Evolutionary conservation across 2,329 filamentous ascomycete species (phyloP).

Genomic region (Lachnellula subtilissima): DNA sequence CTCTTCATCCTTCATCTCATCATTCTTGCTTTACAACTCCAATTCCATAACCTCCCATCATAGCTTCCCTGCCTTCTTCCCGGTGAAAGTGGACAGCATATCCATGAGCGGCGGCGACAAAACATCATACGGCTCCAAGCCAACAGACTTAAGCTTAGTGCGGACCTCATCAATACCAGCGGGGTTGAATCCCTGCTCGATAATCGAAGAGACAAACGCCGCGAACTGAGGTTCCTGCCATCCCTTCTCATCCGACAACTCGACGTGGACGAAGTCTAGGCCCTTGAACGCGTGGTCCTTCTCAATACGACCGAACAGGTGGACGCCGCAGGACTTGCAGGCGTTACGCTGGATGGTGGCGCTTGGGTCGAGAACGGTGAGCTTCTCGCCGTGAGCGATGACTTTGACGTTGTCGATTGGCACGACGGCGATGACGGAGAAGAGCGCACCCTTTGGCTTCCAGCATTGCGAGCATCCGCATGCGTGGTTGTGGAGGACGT

Average conservation of each 20-base stretch:
- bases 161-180: slow-evolving; percentile 51
- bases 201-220: slow-evolving; percentile 62
- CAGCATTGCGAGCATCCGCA: slow-evolving; percentile 71
- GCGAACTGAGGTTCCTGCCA: slow-evolving; percentile 71
- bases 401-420: slow-evolving; percentile 50
- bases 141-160: slow-evolving; percentile 45
- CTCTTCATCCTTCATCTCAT: background rate
- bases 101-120: slow-evolving; percentile 62
- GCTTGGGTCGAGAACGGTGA: slow-evolving; percentile 49
- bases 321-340: slow-evolving; percentile 56
- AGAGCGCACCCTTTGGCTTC: slow-evolving; percentile 60
- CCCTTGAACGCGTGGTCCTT: slow-evolving; percentile 62
- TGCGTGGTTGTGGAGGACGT: slow-evolving; percentile 65
- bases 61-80: slow-evolving; percentile 34
- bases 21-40: background rate
- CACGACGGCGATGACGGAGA: slow-evolving; percentile 59
- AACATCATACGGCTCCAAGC: slow-evolving; percentile 58
- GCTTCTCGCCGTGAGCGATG: slow-evolving; percentile 53
- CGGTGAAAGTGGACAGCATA: slow-evolving; percentile 50
- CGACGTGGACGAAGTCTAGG: slow-evolving; percentile 63
- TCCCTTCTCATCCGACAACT: slow-evolving; percentile 55
- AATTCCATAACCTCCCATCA: background rate
- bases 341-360: slow-evolving; percentile 58
- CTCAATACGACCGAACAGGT: slow-evolving; percentile 61
- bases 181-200: slow-evolving; percentile 61